phyloP scores from a whole-genome alignment of 257 asterid genomes.

The Solanum clarkiae region DNA sequence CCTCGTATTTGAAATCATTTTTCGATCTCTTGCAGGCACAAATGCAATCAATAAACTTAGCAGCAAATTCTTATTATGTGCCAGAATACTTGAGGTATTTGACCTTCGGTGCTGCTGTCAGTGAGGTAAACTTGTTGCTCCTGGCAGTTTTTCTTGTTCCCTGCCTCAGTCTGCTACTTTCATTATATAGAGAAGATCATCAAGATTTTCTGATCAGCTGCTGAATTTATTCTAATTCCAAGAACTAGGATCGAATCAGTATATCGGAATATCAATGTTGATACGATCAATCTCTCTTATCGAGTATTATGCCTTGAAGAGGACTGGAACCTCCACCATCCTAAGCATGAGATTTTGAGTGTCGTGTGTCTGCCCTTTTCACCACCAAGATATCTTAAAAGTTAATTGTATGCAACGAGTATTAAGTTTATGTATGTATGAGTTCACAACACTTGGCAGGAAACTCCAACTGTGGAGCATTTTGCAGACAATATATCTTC shows the following conservation, averaged over 20 bases:
- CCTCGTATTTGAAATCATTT: neutral
- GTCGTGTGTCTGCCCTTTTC: neutral
- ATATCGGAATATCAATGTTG: neutral
- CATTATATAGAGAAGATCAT: no score
- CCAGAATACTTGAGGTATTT: slow-evolving; percentile 34
- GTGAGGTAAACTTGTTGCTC: slow-evolving; percentile 38
- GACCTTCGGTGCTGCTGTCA: slow-evolving; percentile 59
- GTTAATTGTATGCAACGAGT: neutral
- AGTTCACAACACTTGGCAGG: neutral
- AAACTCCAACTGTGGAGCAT: neutral
- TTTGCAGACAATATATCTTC: neutral
- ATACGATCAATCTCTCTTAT: neutral
- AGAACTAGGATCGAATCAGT: neutral
- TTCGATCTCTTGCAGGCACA: slow-evolving; percentile 34
- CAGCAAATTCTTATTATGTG: slow-evolving; percentile 40
- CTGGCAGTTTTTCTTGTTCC: neutral
- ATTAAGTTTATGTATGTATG: neutral
- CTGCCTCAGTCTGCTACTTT: neutral
- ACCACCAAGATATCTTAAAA: neutral
- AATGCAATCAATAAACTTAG: slow-evolving; percentile 24
- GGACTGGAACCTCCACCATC: neutral
- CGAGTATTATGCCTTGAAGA: neutral
- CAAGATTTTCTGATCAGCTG: no score
- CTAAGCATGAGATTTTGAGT: neutral
- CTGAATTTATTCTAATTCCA: neutral